Conservation (phyloP, 352 stramenopile genomes). For the Globisporangium cylindrosporum region DNA sequence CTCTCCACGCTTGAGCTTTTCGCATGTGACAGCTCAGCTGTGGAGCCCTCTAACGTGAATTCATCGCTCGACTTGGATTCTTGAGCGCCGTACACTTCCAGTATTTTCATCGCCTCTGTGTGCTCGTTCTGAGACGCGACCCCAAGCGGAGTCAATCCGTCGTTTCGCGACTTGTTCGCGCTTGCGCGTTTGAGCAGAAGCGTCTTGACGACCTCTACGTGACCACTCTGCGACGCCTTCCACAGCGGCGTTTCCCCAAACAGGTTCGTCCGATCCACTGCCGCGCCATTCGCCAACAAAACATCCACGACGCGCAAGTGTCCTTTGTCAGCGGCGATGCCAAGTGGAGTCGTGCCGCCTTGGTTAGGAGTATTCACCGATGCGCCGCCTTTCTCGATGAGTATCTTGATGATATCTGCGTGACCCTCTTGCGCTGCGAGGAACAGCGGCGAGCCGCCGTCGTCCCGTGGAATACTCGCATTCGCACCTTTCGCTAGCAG, state of each 20-base stretch:
- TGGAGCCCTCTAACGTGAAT: not conserved
- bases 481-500: conserved; percentile 9
- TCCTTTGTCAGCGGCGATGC: conserved; percentile 9
- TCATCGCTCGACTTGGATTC: not conserved
- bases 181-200: not conserved
- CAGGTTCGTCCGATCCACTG: conserved; percentile 1
- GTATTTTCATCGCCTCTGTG: not conserved
- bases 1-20: not conserved
- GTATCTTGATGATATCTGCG: not conserved
- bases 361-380: conserved; percentile 7
- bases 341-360: conserved; percentile 9
- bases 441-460: conserved; percentile 9
- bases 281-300: conserved; percentile 5
- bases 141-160: not conserved
- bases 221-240: conserved; percentile 13
- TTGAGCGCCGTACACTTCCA: not conserved
- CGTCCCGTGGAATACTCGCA: not conserved
- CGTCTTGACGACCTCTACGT: conserved; percentile 4
- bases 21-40: not conserved
- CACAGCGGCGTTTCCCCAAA: conserved; percentile 9
- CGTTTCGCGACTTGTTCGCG: not conserved
- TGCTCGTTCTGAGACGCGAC: not conserved
- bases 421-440: conserved; percentile 7
- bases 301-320: conserved; percentile 3
- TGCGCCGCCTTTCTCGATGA: not conserved